Base-by-base conservation (phyloP, 306 rosid genomes). In the Astragalus membranaceus region DNA sequence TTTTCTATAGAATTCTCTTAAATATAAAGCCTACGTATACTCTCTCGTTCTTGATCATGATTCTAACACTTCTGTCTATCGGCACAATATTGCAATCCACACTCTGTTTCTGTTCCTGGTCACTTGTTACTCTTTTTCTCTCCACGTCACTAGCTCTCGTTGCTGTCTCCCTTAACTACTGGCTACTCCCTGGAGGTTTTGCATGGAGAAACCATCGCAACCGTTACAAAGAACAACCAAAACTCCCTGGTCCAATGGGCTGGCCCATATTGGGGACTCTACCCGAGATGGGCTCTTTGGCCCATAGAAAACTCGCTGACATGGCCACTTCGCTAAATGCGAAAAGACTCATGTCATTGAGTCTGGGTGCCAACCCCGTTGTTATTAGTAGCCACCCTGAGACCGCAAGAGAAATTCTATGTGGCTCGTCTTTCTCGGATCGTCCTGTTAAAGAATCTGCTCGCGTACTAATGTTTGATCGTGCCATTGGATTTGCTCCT, bases 401-500 rank as follows among this genome's bases (percentile, higher is more conserved):
- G 1, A 92, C 96, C 0, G 98, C 98, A 3, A 81, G 69, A 53
- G 85, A 92, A 67, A 92, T 92, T 55, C 84, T 92, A 0, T 78
- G 75, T 2, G 84, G 92, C 0, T 58, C 89, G 0, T 77, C 95
- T 0, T 92, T 92, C 68, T 74, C 96, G 0, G 88, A 89, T 72
- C 95, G 98, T 2, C 98, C 98, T 0, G 55, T 92, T 0, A 92
- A 89, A 71, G 79, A 77, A 13, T 89, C 98, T 0, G 96, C 98
- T 37, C 80, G 78, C 1, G 42, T 75, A 13, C 84, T 92, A 14
- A 88, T 87, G 98, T 92, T 92, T 12, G 95, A 89, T 79, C 95
- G 95, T 0, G 95, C 98, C 75, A 88, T 92, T 54, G 98, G 98
- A 6, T 92, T 92, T 53, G 96, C 98, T 30, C 92, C 94, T 1